These are phyloP conservation scores for Microsporum canis DNA, from an alignment of 2,329 filamentous ascomycete species.

Conservation along the genomic window DNA sequence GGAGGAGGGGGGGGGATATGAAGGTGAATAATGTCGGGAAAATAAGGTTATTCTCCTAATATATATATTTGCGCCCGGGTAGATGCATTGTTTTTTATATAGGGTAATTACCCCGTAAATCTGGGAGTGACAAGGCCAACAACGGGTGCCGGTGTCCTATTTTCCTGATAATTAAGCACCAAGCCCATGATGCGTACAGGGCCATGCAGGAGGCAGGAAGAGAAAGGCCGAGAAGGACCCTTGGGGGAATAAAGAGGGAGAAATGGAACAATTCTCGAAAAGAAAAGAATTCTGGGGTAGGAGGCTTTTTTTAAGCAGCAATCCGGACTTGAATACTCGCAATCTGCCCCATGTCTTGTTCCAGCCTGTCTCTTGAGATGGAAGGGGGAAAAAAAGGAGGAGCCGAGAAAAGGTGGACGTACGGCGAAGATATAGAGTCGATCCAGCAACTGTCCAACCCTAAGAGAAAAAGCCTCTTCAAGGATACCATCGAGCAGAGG, in stretches of 20 bases:
- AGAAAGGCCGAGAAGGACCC: background rate
- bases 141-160: background rate
- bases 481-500: background rate
- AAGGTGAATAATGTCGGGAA: background rate
- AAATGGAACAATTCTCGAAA: background rate
- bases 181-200: background rate
- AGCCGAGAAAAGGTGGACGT: background rate
- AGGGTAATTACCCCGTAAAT: background rate
- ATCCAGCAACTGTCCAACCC: background rate
- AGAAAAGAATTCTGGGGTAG: background rate
- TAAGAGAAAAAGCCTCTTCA: background rate
- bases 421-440: background rate
- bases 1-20: too few species aligned
- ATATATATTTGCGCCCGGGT: background rate
- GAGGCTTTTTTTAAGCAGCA: background rate
- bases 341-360: too few species aligned
- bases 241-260: background rate
- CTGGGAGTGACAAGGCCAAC: background rate
- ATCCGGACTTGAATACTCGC: too few species aligned
- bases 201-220: background rate
- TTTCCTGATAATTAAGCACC: background rate
- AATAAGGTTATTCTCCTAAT: background rate
- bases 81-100: background rate
- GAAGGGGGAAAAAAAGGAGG: background rate
- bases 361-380: background rate